Conservation (phyloP, 2,329 filamentous ascomycete genomes). For the Byssothecium circinans region DNA sequence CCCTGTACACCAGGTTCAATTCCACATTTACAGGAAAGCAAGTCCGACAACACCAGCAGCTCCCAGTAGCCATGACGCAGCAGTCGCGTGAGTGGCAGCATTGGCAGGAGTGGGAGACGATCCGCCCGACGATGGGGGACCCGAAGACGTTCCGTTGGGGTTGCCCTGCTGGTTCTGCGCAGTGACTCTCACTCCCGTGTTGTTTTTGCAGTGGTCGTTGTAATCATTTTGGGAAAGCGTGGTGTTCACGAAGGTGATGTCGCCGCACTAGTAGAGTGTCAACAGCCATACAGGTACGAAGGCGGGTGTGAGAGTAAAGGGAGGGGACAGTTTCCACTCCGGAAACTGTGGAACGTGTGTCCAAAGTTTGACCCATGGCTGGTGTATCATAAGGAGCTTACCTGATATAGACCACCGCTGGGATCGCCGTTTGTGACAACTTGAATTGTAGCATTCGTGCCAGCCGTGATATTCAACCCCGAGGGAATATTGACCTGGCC, state of each 20-base stretch:
- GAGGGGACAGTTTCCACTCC: no score
- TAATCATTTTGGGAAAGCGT: conserved; percentile 51
- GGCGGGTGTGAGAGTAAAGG: not conserved
- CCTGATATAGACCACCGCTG: conserved; percentile 66
- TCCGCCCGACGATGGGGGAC: conserved; percentile 26
- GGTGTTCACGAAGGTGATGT: conserved; percentile 65
- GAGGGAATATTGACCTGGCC: conserved; percentile 59
- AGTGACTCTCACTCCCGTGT: conserved; percentile 56
- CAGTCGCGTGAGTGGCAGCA: conserved; percentile 34
- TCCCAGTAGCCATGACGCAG: conserved; percentile 38
- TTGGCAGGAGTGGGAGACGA: conserved; percentile 19
- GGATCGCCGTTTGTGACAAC: conserved; percentile 65
- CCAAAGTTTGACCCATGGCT: no score
- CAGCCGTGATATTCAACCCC: conserved; percentile 57
- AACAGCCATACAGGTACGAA: conserved; percentile 2
- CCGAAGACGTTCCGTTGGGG: conserved; percentile 50
- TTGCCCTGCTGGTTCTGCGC: conserved; percentile 46
- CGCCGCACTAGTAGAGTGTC: conserved; percentile 61
- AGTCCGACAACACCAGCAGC: conserved; percentile 38
- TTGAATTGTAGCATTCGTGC: conserved; percentile 67
- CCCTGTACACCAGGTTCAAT: not conserved
- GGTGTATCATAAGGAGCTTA: conserved; percentile 27
- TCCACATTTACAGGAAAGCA: conserved; percentile 25
- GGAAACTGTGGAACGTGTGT: no score
- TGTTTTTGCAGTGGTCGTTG: conserved; percentile 59